phyloP scores from a whole-genome alignment of 2,329 filamentous ascomycete genomes.

The Diaporthe capsici region DNA sequence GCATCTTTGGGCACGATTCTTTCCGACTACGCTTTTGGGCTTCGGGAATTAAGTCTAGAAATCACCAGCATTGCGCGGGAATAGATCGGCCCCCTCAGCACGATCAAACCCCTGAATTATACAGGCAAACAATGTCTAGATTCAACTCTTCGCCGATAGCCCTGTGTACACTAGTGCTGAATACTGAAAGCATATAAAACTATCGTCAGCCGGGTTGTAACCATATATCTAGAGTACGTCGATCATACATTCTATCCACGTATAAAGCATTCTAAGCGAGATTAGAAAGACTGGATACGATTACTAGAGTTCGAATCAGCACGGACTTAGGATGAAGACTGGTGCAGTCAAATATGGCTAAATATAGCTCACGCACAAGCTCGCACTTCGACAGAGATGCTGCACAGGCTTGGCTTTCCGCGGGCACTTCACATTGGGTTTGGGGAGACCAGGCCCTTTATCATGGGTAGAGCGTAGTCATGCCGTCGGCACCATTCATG shows the following conservation, averaged over 20 bases:
- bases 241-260: background rate
- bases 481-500: background rate
- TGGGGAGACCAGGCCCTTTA: background rate
- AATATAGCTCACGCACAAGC: background rate
- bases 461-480: background rate
- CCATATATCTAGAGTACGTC: background rate
- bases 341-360: background rate
- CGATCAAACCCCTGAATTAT: background rate
- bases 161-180: too few species aligned
- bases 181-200: background rate
- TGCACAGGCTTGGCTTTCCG: background rate
- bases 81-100: background rate
- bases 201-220: background rate
- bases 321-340: background rate
- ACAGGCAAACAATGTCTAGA: background rate
- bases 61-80: too few species aligned
- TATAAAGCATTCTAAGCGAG: background rate
- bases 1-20: background rate
- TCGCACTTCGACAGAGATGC: background rate
- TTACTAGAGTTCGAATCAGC: background rate
- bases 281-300: background rate
- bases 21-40: background rate
- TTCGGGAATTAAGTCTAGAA: background rate
- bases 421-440: background rate
- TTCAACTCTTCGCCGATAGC: background rate